phyloP scores from a whole-genome alignment of 2,329 filamentous ascomycete species.

The Chaetomiaceae sp. region DNA sequence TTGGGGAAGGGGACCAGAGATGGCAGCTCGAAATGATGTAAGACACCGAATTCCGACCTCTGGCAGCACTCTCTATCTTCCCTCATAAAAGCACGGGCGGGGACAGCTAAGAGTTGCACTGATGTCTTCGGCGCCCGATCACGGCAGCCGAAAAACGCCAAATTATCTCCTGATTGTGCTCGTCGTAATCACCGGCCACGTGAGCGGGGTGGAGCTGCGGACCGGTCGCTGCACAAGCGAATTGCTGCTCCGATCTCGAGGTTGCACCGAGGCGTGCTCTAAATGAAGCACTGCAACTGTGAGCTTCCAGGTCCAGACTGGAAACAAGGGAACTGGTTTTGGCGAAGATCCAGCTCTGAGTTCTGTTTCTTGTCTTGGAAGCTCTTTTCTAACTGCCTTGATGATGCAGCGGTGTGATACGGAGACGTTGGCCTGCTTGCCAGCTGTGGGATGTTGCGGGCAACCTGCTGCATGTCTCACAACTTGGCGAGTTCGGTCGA shows the following conservation, averaged over 20 bases:
- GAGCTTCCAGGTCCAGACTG: too few species aligned
- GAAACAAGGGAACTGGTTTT: too few species aligned
- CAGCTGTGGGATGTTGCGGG: not conserved
- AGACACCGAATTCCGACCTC: too few species aligned
- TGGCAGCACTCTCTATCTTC: too few species aligned
- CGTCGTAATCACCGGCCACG: conserved; percentile 12
- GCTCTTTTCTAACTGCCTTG: too few species aligned
- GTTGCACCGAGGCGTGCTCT: not conserved
- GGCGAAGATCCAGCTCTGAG: too few species aligned
- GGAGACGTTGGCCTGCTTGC: conserved; percentile 2
- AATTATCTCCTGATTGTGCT: not conserved
- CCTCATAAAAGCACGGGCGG: too few species aligned
- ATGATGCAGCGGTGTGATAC: not conserved
- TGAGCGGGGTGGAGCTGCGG: conserved; percentile 6
- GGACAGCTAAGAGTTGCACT: too few species aligned
- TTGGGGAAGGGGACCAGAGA: too few species aligned
- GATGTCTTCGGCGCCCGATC: not conserved
- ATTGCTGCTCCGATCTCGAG: not conserved
- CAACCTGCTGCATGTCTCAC: conserved; percentile 5
- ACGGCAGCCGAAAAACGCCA: too few species aligned
- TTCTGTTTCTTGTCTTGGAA: too few species aligned
- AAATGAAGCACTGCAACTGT: not conserved
- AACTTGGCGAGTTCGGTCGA: not conserved
- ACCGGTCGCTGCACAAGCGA: conserved; percentile 5
- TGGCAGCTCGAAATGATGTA: too few species aligned